Evolutionary conservation across 2,329 filamentous ascomycete genomes (phyloP).

Genomic region (Fusarium anguioides): DNA sequence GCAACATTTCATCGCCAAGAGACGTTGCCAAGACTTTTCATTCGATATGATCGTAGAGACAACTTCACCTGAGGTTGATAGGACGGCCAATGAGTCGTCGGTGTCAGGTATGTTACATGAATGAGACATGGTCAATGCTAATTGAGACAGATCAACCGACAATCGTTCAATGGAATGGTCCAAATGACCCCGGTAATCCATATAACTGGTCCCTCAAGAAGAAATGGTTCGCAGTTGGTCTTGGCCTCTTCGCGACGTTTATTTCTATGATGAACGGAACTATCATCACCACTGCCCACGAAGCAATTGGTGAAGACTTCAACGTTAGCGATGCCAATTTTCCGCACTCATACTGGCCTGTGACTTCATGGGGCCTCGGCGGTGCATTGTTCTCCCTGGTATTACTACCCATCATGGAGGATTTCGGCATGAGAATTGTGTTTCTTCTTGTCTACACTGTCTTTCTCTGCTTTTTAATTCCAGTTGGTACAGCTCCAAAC

Average conservation of each 20-base stretch:
- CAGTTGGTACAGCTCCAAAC: constrained; percentile 14
- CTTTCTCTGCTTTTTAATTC: constrained; percentile 21
- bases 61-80: neutral
- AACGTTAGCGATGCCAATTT: constrained; percentile 18
- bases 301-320: constrained; percentile 18
- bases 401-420: constrained; percentile 25
- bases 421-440: constrained; percentile 24
- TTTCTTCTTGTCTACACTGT: constrained; percentile 16
- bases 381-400: constrained; percentile 22
- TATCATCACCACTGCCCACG: constrained; percentile 27
- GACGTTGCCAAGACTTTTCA: neutral
- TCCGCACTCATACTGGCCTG: constrained; percentile 30
- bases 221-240: constrained; percentile 20
- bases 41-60: neutral
- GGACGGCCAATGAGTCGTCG: neutral
- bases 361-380: constrained; percentile 21
- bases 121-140: neutral
- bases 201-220: constrained; percentile 30
- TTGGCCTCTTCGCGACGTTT: constrained; percentile 24
- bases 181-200: constrained; percentile 14
- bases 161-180: constrained; percentile 16
- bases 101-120: neutral
- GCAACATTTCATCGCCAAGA: neutral
- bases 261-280: constrained; percentile 33
- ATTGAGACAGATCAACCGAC: constrained; percentile 2